Evolutionary conservation across 2,329 filamentous ascomycete species (phyloP).

Genomic region (Curvularia sp.): DNA sequence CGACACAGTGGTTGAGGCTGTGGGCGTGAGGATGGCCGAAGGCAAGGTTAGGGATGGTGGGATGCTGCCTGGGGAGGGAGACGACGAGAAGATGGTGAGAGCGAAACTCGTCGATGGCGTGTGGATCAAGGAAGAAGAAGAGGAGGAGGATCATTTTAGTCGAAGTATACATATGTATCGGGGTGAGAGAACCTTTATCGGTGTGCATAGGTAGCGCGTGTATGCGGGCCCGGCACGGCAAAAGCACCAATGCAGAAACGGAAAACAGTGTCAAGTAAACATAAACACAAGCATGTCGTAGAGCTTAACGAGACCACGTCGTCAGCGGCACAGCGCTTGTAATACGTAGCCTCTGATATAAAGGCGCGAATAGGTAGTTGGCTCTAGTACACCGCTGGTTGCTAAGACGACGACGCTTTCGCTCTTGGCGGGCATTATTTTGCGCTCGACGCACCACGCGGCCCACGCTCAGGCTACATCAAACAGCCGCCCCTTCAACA

Average conservation of each 20-base stretch:
- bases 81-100: constrained; percentile 52
- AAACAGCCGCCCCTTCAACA: constrained; percentile 32
- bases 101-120: constrained; percentile 51
- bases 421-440: constrained; percentile 26
- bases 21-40: constrained; percentile 64
- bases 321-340: not conserved
- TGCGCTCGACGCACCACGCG: constrained; percentile 39
- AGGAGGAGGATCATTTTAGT: constrained; percentile 45
- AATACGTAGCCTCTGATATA: not conserved
- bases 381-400: constrained; percentile 17
- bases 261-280: not conserved
- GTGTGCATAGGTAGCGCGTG: constrained; percentile 31
- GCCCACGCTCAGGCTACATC: constrained; percentile 30
- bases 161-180: constrained; percentile 46
- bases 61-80: constrained; percentile 52
- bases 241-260: too few species aligned
- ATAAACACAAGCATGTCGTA: not conserved
- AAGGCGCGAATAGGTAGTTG: not conserved
- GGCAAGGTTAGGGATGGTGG: constrained; percentile 36
- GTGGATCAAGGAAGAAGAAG: constrained; percentile 48
- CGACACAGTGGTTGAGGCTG: constrained; percentile 81
- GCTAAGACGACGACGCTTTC: constrained; percentile 16
- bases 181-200: constrained; percentile 46
- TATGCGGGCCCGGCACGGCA: not conserved
- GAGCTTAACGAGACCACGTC: not conserved